These are phyloP conservation scores for Arabidopsis hybrid DNA, from an alignment of 441 rosid genomes.

Conservation along the genomic window DNA sequence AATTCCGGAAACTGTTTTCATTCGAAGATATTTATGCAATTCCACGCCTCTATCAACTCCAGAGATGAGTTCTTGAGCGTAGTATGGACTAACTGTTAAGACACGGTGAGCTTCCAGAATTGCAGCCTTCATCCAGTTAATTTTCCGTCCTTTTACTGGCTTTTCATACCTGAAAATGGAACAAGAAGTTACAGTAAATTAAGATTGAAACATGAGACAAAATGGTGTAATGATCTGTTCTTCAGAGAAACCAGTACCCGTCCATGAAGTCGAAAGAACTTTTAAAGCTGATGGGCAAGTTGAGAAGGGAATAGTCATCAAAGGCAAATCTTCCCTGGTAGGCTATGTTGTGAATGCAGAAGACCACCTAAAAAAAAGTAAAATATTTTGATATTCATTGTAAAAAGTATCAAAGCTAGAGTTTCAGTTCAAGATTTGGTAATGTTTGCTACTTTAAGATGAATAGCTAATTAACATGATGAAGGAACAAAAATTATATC, in stretches of 20 bases:
- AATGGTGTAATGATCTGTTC: background rate
- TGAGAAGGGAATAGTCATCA: conserved; percentile 66
- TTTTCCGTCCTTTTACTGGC: conserved; percentile 89
- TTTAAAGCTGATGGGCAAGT: conserved; percentile 67
- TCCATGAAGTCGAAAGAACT: conserved; percentile 85
- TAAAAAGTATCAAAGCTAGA: background rate
- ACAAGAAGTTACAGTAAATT: background rate
- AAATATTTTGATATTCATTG: background rate
- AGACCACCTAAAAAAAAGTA: conserved; percentile 60
- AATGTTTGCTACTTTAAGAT: background rate
- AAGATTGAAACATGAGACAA: conserved; percentile 8
- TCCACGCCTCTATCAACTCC: conserved; percentile 83
- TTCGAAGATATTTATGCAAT: conserved; percentile 65
- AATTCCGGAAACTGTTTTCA: conserved; percentile 67
- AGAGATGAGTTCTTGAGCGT: conserved; percentile 83
- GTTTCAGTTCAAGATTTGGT: conserved; percentile 5
- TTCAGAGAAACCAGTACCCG: conserved; percentile 50
- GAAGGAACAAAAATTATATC: conserved; percentile 29
- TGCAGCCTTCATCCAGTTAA: conserved; percentile 97
- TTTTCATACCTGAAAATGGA: conserved; percentile 53
- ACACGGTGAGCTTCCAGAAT: conserved; percentile 76
- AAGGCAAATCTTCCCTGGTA: conserved; percentile 84
- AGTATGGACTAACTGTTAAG: conserved; percentile 85
- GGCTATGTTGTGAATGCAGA: conserved; percentile 92
- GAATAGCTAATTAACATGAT: conserved; percentile 9